Conservation (phyloP, 768 basidiomycete genomes). For the Botryobasidium botryosum region DNA sequence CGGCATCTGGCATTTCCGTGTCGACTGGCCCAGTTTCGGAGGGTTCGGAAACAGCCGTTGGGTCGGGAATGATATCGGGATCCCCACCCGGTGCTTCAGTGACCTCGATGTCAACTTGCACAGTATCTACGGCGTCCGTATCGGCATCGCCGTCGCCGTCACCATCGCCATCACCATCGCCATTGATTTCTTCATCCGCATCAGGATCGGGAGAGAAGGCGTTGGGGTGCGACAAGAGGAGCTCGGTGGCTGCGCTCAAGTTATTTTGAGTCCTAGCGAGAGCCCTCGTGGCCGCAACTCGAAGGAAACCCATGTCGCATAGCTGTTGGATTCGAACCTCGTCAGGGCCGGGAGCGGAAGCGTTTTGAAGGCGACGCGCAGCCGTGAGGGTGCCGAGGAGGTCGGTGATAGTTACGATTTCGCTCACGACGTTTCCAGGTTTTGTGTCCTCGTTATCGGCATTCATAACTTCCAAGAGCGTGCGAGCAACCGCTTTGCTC, state of each 20-base stretch:
- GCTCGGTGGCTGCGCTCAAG: constrained; percentile 72
- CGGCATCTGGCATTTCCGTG: no score
- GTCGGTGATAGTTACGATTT: constrained; percentile 23
- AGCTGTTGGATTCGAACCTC: constrained; percentile 68
- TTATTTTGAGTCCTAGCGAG: constrained; percentile 77
- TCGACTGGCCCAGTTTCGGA: constrained; percentile 4
- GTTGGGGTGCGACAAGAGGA: constrained; percentile 58
- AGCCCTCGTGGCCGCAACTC: constrained; percentile 73
- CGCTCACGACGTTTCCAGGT: constrained; percentile 17
- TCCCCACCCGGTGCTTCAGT: neutral
- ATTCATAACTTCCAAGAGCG: constrained; percentile 63
- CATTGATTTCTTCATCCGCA: constrained; percentile 14
- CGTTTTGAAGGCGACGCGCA: constrained; percentile 7
- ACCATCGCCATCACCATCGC: constrained; percentile 1
- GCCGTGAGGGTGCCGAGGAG: constrained; percentile 12
- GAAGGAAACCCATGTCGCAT: constrained; percentile 93
- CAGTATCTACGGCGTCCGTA: constrained; percentile 2
- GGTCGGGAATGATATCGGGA: constrained; percentile 9
- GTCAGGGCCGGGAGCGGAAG: constrained; percentile 35
- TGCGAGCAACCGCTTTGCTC: constrained; percentile 56
- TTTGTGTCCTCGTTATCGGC: constrained; percentile 64
- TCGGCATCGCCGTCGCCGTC: constrained; percentile 3
- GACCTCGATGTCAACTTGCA: no score
- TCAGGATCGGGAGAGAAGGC: constrained; percentile 41
- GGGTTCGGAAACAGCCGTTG: constrained; percentile 17